Evolutionary conservation across 768 basidiomycete genomes (phyloP), one percentile per base, ranked within the genome.

Genomic region (Boletus reticuloceps): DNA sequence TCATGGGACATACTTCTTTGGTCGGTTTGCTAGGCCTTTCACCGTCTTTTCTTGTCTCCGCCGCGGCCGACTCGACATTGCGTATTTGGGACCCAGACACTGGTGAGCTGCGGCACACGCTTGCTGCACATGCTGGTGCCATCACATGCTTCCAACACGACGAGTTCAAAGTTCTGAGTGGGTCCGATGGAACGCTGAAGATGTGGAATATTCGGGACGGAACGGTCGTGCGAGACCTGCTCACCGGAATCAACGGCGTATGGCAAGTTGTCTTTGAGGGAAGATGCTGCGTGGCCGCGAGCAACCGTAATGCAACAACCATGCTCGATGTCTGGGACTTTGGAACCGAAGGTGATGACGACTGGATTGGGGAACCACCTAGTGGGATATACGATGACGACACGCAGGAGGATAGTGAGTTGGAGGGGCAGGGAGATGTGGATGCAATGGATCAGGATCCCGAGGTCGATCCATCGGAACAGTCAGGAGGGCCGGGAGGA

Each of bases 61-160:
- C 94, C 5, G 96, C 97, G 0, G 96, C 96, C 19, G 96, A 99
- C 69, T 94, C 93, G 20, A 96, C 94, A 0, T 76, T 99, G 9
- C 86, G 95, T 9, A 83, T 98, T 40, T 98, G 96, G 96, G 89
- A 98, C 65, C 91, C 94, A 2, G 84, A 87, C 37, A 83, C 83
- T 1, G 92, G 93, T 52, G 85, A 86, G 54, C 78, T 91, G 31
- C 84, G 82, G 38, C 88, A 94, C 61, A 86, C 88, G 0, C 82
- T 99, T 31, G 86, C 88, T 5, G 93, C 91, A 1, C 96, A 98
- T 69, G 89, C 89, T 7, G 96, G 95, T 20, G 94, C 96, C n/a
- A 98, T 99, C 62, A 98, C 97, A 17, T 99, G 96, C 74, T 98
- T 98, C 80, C 94, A 96, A 71, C 94, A 97, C 62, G 96, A 98